Evolutionary conservation across 2,329 filamentous ascomycete species (phyloP).

Genomic region (Fusarium piperis): DNA sequence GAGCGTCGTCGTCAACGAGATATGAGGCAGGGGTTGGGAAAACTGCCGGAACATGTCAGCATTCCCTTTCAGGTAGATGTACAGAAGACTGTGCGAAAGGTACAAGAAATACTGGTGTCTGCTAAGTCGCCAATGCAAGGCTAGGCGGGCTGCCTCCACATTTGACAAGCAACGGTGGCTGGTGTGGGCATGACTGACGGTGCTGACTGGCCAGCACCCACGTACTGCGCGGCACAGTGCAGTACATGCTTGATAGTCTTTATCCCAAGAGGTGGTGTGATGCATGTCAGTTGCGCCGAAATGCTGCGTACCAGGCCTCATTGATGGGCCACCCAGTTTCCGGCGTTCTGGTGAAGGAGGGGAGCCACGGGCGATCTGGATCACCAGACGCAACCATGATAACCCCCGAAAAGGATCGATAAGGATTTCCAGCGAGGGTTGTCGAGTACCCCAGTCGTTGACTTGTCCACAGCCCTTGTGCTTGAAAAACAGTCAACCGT

Average conservation of each 20-base stretch:
- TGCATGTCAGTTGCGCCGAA: slow-evolving; percentile 22
- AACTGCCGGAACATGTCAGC: slow-evolving; percentile 28
- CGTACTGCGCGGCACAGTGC: not conserved
- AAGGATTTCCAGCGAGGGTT: not conserved
- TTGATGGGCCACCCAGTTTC: slow-evolving; percentile 31
- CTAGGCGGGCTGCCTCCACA: slow-evolving; percentile 36
- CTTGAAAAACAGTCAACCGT: not conserved
- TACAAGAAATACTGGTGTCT: slow-evolving; percentile 3
- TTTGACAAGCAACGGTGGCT: slow-evolving; percentile 7
- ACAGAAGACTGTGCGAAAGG: slow-evolving; percentile 16
- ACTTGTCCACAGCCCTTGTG: not conserved
- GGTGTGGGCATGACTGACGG: not conserved
- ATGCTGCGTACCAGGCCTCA: slow-evolving; percentile 20
- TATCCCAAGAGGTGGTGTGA: slow-evolving; percentile 15
- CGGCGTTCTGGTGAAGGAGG: slow-evolving; percentile 35
- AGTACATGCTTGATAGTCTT: slow-evolving; percentile 5
- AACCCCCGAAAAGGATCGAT: not conserved
- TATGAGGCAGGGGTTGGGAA: slow-evolving; percentile 27
- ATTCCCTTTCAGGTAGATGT: slow-evolving; percentile 19
- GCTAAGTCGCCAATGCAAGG: slow-evolving; percentile 21
- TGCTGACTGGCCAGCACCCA: slow-evolving; percentile 11
- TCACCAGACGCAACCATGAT: slow-evolving; percentile 8
- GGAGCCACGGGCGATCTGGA: slow-evolving; percentile 28
- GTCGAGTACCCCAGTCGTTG: not conserved
- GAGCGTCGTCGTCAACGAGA: slow-evolving; percentile 2